phyloP scores from a whole-genome alignment of 176 grass and related monocot species.

The Eleusine coracana region DNA sequence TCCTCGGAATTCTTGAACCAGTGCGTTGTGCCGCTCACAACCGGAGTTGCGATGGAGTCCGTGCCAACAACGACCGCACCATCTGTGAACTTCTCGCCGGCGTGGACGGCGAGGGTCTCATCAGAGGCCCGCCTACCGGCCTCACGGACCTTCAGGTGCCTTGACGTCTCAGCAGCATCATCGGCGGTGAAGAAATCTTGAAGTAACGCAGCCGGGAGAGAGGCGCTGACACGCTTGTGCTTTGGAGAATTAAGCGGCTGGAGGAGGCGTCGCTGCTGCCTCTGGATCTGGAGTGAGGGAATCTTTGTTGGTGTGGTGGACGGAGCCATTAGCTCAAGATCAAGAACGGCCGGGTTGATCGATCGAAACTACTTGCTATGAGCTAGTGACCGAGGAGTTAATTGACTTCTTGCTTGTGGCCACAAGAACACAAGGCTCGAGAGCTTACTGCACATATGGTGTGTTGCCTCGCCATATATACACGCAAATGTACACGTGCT shows the following conservation, averaged over 20 bases:
- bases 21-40: constrained; percentile 77
- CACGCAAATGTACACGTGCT: not conserved
- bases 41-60: constrained; percentile 69
- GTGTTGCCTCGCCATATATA: too few species aligned
- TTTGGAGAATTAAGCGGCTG: not conserved
- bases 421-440: too few species aligned
- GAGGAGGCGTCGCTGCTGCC: not conserved
- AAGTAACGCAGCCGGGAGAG: not conserved
- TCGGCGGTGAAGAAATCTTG: not conserved
- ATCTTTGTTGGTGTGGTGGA: not conserved
- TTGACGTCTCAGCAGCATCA: not conserved
- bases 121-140: constrained; percentile 40
- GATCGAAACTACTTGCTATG: too few species aligned
- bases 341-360: not conserved
- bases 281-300: not conserved
- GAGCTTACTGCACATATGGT: too few species aligned
- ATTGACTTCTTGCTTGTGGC: too few species aligned
- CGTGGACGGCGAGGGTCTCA: constrained; percentile 77
- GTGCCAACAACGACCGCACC: not conserved
- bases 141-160: not conserved
- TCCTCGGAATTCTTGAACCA: constrained; percentile 79
- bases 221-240: constrained; percentile 8
- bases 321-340: not conserved
- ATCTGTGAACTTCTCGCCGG: constrained; percentile 64
- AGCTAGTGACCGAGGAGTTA: too few species aligned